These are phyloP conservation scores for Avena eriantha DNA, from an alignment of 176 grass and related monocot species.

Conservation along the genomic window DNA sequence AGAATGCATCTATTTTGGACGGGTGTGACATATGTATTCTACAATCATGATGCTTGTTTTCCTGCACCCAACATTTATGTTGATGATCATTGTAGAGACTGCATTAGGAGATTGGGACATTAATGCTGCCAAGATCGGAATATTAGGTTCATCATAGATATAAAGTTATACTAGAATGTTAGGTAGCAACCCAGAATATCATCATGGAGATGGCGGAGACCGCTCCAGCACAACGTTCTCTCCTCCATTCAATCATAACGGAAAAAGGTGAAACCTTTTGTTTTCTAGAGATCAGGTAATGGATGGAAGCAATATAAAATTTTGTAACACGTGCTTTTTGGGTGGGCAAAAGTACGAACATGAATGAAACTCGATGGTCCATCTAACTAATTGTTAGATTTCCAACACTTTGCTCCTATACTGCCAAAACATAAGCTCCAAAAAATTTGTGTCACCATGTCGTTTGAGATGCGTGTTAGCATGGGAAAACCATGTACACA, in stretches of 20 bases:
- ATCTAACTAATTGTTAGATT: background rate
- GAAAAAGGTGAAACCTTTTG: background rate
- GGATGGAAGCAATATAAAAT: background rate
- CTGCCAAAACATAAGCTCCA: background rate
- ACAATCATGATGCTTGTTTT: background rate
- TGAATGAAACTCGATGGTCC: background rate
- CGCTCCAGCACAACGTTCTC: background rate
- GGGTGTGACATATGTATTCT: background rate
- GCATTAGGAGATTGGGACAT: background rate
- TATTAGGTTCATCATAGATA: background rate
- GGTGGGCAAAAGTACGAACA: background rate
- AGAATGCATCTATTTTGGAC: background rate
- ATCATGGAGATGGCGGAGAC: background rate
- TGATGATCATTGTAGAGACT: background rate
- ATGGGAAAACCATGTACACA: background rate
- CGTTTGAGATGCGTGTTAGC: background rate
- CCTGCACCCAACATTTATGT: background rate
- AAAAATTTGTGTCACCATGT: background rate
- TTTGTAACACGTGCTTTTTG: background rate
- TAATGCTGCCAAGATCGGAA: background rate
- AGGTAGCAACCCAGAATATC: background rate
- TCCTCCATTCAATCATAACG: background rate
- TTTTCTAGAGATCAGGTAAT: background rate
- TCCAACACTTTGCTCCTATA: background rate
- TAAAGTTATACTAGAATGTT: background rate